A percentile compares a stretch with the other conserved stretches of the same genome.
Evolutionary conservation across 1,284 basidiomycete species (phyloP).

Genomic region (Cryptococcus amylolentus): DNA sequence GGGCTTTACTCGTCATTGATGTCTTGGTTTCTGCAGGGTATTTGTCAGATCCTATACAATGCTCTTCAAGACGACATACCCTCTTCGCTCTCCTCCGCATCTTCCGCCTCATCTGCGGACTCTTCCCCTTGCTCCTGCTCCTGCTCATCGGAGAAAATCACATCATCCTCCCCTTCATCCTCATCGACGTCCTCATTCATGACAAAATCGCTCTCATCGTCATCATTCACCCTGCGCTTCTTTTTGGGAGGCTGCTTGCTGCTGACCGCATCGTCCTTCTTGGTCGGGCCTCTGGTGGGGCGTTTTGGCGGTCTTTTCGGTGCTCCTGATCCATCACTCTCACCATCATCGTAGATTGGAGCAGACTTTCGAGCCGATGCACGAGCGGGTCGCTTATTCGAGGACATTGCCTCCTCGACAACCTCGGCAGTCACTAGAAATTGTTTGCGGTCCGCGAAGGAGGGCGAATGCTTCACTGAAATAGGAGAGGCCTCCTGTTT

Average conservation of each 20-base stretch:
- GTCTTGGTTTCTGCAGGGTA: neutral
- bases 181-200: conserved; percentile 29
- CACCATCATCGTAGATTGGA: neutral
- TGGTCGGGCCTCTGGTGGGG: conserved; percentile 3
- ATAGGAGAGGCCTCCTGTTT: no score
- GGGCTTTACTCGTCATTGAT: conserved; percentile 7
- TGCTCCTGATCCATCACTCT: neutral
- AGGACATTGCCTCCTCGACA: neutral
- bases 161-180: conserved; percentile 11
- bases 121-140: conserved; percentile 14
- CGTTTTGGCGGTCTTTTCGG: neutral
- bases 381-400: neutral
- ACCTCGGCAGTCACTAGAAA: neutral
- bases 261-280: neutral
- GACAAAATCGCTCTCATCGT: conserved; percentile 27
- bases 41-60: no score
- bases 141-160: conserved; percentile 13
- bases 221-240: conserved; percentile 17
- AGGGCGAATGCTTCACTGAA: no score
- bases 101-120: conserved; percentile 24
- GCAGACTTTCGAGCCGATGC: neutral
- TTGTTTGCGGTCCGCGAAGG: no score
- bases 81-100: conserved; percentile 25
- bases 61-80: neutral
- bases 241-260: conserved; percentile 11